Percentiles rank a stretch among this genome's conserved stretches.
Conservation (phyloP, 2,329 filamentous ascomycete species). For the Penicillium sp. region DNA sequence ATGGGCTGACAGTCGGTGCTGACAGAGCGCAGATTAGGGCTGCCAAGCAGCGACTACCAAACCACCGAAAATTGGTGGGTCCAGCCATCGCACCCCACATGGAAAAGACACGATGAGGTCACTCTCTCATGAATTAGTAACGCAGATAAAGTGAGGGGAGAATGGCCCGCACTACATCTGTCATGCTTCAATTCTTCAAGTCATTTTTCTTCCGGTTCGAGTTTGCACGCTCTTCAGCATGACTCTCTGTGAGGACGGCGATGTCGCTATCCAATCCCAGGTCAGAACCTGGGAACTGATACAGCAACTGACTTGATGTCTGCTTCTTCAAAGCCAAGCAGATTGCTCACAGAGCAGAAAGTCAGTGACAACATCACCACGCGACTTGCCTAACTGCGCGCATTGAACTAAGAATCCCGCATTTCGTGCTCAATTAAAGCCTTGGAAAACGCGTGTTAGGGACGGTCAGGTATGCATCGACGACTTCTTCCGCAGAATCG, state of each 20-base stretch:
- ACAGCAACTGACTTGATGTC: not conserved
- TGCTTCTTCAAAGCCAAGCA: not conserved
- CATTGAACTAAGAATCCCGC: slow-evolving; percentile 49
- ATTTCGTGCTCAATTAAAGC: slow-evolving; percentile 36
- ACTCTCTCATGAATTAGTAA: no score
- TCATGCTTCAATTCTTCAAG: not conserved
- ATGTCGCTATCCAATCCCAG: no score
- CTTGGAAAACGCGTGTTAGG: not conserved
- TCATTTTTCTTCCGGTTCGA: not conserved
- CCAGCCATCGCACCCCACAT: no score
- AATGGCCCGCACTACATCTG: no score
- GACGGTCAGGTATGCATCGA: not conserved
- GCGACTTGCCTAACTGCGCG: slow-evolving; percentile 45
- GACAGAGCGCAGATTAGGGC: no score
- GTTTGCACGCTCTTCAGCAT: not conserved
- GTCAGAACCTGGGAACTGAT: not conserved
- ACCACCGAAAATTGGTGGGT: no score
- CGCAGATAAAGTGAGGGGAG: no score
- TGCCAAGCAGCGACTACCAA: no score
- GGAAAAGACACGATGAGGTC: no score
- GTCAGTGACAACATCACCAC: slow-evolving; percentile 25
- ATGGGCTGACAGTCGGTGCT: no score
- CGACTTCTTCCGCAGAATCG: not conserved
- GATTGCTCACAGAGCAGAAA: not conserved
- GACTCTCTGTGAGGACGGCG: not conserved